phyloP scores from a whole-genome alignment of 2,329 filamentous ascomycete genomes.

The Knufia fluminis region DNA sequence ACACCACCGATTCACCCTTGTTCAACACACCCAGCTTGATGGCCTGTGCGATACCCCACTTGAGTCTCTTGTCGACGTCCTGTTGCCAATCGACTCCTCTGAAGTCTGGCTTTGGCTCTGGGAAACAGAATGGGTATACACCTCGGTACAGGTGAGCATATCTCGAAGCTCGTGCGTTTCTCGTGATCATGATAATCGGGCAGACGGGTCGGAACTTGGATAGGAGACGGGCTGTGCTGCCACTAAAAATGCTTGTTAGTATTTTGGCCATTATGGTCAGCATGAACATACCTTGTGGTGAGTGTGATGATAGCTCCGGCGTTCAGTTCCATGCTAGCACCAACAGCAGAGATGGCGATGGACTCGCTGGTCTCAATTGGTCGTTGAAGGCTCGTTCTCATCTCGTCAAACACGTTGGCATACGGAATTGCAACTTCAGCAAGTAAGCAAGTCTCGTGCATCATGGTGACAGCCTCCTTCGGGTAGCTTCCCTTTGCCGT shows the following conservation, averaged over 20 bases:
- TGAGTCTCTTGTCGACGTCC: constrained; percentile 94
- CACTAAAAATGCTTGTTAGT: constrained; percentile 41
- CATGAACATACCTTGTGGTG: constrained; percentile 62
- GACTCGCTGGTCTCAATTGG: constrained; percentile 86
- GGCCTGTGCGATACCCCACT: constrained; percentile 87
- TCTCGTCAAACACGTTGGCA: constrained; percentile 91
- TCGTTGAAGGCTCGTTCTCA: constrained; percentile 71
- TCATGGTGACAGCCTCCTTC: constrained; percentile 84
- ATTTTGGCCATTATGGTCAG: background rate
- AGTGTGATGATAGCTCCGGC: constrained; percentile 93
- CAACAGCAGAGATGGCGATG: constrained; percentile 93
- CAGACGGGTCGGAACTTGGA: constrained; percentile 98
- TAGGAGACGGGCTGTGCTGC: constrained; percentile 84
- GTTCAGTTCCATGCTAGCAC: constrained; percentile 89
- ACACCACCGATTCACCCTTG: constrained; percentile 63
- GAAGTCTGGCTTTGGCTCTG: constrained; percentile 91
- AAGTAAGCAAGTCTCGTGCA: constrained; percentile 95
- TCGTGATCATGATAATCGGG: constrained; percentile 98
- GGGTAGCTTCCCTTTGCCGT: constrained; percentile 97
- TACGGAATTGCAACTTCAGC: constrained; percentile 97
- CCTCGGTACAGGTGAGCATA: constrained; percentile 95
- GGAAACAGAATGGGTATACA: constrained; percentile 95
- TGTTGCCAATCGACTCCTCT: constrained; percentile 74
- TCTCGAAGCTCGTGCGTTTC: constrained; percentile 70
- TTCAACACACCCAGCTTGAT: constrained; percentile 72